These are phyloP conservation scores for Diversispora epigaea DNA, from an alignment of 192 early-diverging fungal genomes.

Conservation along the genomic window DNA sequence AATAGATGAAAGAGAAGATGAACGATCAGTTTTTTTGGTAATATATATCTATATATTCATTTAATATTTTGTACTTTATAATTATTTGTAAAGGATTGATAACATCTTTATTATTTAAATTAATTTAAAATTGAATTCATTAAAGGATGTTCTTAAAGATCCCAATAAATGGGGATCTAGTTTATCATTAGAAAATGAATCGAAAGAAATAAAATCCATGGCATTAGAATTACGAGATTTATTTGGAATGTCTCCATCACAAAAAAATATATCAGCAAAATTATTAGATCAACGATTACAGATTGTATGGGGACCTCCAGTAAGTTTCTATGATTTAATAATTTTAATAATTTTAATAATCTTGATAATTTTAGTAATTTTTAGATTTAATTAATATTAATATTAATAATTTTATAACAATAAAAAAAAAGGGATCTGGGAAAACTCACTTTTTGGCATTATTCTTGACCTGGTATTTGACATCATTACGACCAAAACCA, in stretches of 20 bases:
- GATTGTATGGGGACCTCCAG: conserved; percentile 53
- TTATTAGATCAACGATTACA: conserved; percentile 42
- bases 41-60: neutral
- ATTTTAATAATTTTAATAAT: neutral
- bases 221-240: conserved; percentile 35
- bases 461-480: conserved; percentile 41
- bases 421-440: conserved; percentile 46
- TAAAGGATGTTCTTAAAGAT: conserved; percentile 40
- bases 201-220: conserved; percentile 38
- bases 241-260: conserved; percentile 48
- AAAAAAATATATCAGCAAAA: conserved; percentile 41
- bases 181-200: conserved; percentile 1
- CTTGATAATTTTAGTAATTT: neutral
- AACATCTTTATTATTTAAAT: too few relatives aligned
- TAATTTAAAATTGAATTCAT: neutral
- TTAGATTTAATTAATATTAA: neutral
- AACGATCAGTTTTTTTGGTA: conserved; percentile 25
- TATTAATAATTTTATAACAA: neutral
- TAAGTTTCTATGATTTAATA: conserved; percentile 31
- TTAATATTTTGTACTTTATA: neutral
- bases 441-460: conserved; percentile 54
- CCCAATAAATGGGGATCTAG: conserved; percentile 47
- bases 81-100: too few relatives aligned
- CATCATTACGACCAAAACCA: conserved; percentile 34
- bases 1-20: conserved; percentile 27